These are phyloP conservation scores for Volvox reticuliferus DNA, from an alignment of 139 green algal species.

Conservation along the genomic window DNA sequence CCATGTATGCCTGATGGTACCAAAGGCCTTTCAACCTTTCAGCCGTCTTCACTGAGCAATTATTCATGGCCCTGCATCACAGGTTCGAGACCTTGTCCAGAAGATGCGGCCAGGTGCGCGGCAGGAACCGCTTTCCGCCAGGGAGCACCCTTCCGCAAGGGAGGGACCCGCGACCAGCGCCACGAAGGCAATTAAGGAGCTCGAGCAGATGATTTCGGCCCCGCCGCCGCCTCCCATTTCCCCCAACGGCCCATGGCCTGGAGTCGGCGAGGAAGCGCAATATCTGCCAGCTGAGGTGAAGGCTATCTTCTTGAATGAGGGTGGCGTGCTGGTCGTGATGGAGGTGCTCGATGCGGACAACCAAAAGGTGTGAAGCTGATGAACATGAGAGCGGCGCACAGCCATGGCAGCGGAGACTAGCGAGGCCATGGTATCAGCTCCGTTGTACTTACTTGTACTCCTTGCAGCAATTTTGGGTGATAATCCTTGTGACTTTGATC, in stretches of 20 bases:
- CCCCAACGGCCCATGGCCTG: background rate
- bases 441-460: no score
- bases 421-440: no score
- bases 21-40: background rate
- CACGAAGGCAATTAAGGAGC: conserved; percentile 2
- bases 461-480: no score
- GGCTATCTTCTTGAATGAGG: conserved; percentile 71
- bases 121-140: conserved; percentile 28
- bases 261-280: conserved; percentile 16
- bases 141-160: background rate
- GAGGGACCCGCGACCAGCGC: conserved; percentile 24
- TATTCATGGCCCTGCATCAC: background rate
- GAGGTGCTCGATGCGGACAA: conserved; percentile 83
- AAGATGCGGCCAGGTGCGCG: conserved; percentile 62
- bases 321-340: conserved; percentile 75
- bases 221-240: background rate
- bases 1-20: background rate
- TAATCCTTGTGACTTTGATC: no score
- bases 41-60: background rate
- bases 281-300: conserved; percentile 51
- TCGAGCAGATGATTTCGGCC: conserved; percentile 39
- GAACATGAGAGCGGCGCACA: no score
- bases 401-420: no score
- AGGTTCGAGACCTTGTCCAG: conserved; percentile 75
- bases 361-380: conserved; percentile 45